A percentile compares a stretch with the other conserved stretches of the same genome.
These are phyloP conservation scores for Arthrinium puccinioides DNA, from an alignment of 2,329 filamentous ascomycete species.

Conservation along the genomic window DNA sequence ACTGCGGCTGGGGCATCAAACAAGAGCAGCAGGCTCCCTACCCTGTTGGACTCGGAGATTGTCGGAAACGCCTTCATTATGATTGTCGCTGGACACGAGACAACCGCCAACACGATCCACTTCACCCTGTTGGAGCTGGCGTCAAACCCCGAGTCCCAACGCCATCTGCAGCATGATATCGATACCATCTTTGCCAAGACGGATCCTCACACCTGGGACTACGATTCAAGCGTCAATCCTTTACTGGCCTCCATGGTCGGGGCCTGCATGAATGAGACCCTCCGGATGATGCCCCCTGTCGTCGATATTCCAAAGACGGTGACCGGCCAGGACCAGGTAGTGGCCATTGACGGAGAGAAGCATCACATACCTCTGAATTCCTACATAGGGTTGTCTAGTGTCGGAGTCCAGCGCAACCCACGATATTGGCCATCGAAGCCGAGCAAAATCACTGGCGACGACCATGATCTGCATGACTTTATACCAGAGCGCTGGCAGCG, in stretches of 20 bases:
- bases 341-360: conserved; percentile 48
- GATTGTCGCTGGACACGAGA: conserved; percentile 72
- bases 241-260: conserved; percentile 65
- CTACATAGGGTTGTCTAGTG: conserved; percentile 47
- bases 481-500: conserved; percentile 67
- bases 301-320: conserved; percentile 65
- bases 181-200: conserved; percentile 54
- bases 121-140: conserved; percentile 64
- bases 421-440: conserved; percentile 60
- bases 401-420: conserved; percentile 59
- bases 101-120: conserved; percentile 68
- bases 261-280: conserved; percentile 70
- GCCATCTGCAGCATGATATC: conserved; percentile 60
- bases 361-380: conserved; percentile 42
- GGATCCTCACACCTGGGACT: conserved; percentile 60
- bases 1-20: conserved; percentile 6
- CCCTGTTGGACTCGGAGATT: conserved; percentile 57
- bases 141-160: conserved; percentile 55
- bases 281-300: conserved; percentile 66
- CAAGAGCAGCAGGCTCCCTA: conserved; percentile 20
- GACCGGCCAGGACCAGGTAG: conserved; percentile 40
- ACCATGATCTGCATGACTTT: conserved; percentile 59
- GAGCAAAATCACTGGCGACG: conserved; percentile 32
- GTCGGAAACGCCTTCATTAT: conserved; percentile 65
- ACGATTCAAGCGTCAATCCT: conserved; percentile 57